phyloP scores from a whole-genome alignment of 306 rosid genomes.

The Prunus davidiana region DNA sequence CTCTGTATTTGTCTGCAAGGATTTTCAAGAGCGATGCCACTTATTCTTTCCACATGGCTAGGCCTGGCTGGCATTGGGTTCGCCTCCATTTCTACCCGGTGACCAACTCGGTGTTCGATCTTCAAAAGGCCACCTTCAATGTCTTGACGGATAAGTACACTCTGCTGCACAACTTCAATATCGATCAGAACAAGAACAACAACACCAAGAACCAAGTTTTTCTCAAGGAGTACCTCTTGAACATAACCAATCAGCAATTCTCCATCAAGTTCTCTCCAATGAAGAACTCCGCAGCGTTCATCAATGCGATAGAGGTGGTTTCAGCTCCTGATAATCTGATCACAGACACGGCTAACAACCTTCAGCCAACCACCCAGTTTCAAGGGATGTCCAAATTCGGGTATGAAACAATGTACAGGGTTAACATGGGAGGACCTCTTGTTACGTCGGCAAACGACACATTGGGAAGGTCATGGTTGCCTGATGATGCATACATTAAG shows the following conservation, averaged over 20 bases:
- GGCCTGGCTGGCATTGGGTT: constrained; percentile 38
- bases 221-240: constrained; percentile 36
- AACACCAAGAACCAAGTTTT: not conserved
- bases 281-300: constrained; percentile 37
- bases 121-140: constrained; percentile 25
- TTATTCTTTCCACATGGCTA: constrained; percentile 23
- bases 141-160: constrained; percentile 30
- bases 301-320: constrained; percentile 48
- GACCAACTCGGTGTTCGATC: constrained; percentile 18
- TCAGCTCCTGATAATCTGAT: constrained; percentile 39
- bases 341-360: constrained; percentile 23
- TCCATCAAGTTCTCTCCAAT: constrained; percentile 39
- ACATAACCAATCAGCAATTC: constrained; percentile 39
- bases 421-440: constrained; percentile 47
- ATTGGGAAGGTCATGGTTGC: constrained; percentile 37
- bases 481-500: constrained; percentile 25
- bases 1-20: constrained; percentile 57
- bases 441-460: constrained; percentile 41
- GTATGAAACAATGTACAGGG: constrained; percentile 24
- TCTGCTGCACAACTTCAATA: constrained; percentile 31
- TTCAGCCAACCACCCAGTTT: constrained; percentile 21
- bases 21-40: constrained; percentile 30
- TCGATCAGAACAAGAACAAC: constrained; percentile 7
- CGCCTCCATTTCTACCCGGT: constrained; percentile 34
- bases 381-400: constrained; percentile 28